Evolutionary conservation across 2,329 filamentous ascomycete species (phyloP), one percentile per base, ranked within the genome.

Genomic region (Hymenoscyphus occultus): DNA sequence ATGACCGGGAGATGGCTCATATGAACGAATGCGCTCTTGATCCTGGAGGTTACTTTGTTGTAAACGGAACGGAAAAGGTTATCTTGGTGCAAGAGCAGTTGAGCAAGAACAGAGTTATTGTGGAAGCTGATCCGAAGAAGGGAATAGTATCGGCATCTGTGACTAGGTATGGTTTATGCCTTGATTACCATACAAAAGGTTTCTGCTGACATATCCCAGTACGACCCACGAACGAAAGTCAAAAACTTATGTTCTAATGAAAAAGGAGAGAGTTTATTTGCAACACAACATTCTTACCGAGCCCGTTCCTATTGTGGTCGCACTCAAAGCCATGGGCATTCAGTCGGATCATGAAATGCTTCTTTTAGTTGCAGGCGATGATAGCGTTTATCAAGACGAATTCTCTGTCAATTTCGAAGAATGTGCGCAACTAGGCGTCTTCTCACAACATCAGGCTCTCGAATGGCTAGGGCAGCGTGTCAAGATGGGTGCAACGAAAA

Each of bases 101-200:
- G 75, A 99, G 95, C 84, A 99, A 99, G 84, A 99, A 99, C 78
- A 88, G 95, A 81, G 91, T 99, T 74, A 97, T 99, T 76, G 94
- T 99, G 16, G 96, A 99, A 78, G 89, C 92, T 63, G 91, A 94
- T 73, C 84, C 89, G 61, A 96, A 96, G 80, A 98, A 97, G 78
- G 91, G 91, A 66, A 88, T 96, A 69, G 94, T 98, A 64, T 92
- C 94, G 71, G 95, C 96, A 45, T 98, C 95, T 1, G 95, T 98
- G 39, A 99, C 93, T 7, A 85, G 82, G 82, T 82, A 75, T 68
- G 71, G 66, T 19, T 32, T 35, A 9, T 16, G 3, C 12, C 16
- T 39, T 19, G 13, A 39, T 48, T 9, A 7, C 14, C 12, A 39
- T 35, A 28, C 19, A 31, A 39, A 58, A 6, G 7, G 10, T 28